phyloP scores from a whole-genome alignment of 805 yeast genomes.

The Maudiozyma serrabonitensis region DNA sequence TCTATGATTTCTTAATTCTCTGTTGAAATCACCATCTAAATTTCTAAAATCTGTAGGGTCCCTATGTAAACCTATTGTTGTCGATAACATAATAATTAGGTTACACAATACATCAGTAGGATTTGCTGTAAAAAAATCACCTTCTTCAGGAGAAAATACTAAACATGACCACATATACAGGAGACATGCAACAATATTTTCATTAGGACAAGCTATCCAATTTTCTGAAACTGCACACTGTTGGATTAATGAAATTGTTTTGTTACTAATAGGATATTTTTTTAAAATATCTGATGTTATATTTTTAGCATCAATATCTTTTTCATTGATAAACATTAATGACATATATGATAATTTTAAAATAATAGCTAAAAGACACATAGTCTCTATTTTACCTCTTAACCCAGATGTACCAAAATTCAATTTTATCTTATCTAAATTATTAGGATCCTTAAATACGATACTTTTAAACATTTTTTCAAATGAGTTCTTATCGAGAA shows the following conservation, averaged over 20 bases:
- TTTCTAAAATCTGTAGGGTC: slow-evolving; percentile 24
- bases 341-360: slow-evolving; percentile 24
- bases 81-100: slow-evolving; percentile 19
- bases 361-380: slow-evolving; percentile 18
- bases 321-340: slow-evolving; percentile 11
- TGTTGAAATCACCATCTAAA: slow-evolving; percentile 7
- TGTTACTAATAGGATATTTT: slow-evolving; percentile 18
- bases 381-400: slow-evolving; percentile 20
- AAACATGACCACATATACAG: slow-evolving; percentile 27
- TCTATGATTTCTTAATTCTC: slow-evolving; percentile 19
- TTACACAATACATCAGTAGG: slow-evolving; percentile 27
- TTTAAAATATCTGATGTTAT: slow-evolving; percentile 11
- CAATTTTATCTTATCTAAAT: slow-evolving; percentile 12
- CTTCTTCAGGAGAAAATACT: slow-evolving; percentile 28
- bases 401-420: slow-evolving; percentile 18
- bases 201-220: slow-evolving; percentile 25
- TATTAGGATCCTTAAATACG: slow-evolving; percentile 6
- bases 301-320: slow-evolving; percentile 3
- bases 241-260: slow-evolving; percentile 16
- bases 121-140: slow-evolving; percentile 25
- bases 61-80: slow-evolving; percentile 26
- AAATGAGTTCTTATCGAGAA: slow-evolving; percentile 18
- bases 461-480: slow-evolving; percentile 20
- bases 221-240: slow-evolving; percentile 21
- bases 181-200: slow-evolving; percentile 21